Evolutionary conservation across 495 filamentous ascomycete genomes (phyloP).

Genomic region (Choiromyces venosus): DNA sequence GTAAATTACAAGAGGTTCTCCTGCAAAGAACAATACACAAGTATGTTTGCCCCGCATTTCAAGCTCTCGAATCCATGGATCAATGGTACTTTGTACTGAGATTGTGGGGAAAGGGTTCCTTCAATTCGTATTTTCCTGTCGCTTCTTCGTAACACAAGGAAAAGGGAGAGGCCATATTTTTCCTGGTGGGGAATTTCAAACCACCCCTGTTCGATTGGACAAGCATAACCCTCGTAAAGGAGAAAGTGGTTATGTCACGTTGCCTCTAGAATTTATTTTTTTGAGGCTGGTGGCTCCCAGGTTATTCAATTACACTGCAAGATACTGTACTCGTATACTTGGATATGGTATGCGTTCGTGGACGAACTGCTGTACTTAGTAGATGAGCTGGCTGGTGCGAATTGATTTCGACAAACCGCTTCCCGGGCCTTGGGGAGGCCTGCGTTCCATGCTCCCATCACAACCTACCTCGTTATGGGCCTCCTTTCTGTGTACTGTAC

Average conservation of each 20-base stretch:
- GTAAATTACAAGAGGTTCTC: background rate
- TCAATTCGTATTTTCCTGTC: background rate
- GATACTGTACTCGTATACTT: background rate
- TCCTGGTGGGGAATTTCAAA: background rate
- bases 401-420: background rate
- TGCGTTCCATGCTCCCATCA: background rate
- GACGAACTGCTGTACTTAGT: no score
- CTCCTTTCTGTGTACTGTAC: background rate
- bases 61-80: background rate
- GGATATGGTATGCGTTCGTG: background rate
- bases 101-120: background rate
- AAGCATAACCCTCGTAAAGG: background rate
- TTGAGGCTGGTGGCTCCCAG: background rate
- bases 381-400: background rate
- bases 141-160: background rate
- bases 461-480: background rate
- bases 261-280: background rate
- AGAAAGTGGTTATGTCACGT: conserved; percentile 1
- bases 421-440: background rate
- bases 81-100: background rate
- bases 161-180: background rate
- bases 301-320: background rate
- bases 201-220: background rate
- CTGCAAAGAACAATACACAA: background rate
- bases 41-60: background rate